phyloP scores from a whole-genome alignment of 2,329 filamentous ascomycete species.

The Magnaporthiopsis incrustans region DNA sequence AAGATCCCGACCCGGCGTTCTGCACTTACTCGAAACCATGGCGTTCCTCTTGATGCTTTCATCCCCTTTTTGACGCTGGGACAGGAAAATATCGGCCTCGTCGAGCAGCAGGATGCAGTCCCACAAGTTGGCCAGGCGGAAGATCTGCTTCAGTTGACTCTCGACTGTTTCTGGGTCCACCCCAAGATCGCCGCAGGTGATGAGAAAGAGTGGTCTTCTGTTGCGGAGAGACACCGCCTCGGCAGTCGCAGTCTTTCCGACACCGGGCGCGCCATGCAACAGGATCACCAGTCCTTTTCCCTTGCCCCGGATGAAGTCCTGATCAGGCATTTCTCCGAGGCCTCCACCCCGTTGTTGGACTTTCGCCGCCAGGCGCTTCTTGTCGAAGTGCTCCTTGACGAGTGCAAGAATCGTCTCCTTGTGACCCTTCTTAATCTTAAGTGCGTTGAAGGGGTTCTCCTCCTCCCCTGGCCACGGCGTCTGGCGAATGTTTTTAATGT shows the following conservation, averaged over 20 bases:
- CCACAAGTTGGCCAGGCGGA: constrained; percentile 16
- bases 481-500: too few species aligned
- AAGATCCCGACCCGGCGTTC: not conserved
- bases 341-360: too few species aligned
- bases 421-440: constrained; percentile 15
- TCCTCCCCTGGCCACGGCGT: too few species aligned
- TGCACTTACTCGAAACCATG: not conserved
- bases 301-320: constrained; percentile 38
- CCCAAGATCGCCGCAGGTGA: constrained; percentile 22
- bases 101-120: constrained; percentile 21
- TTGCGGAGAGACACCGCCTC: constrained; percentile 21
- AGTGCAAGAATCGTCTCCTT: constrained; percentile 16
- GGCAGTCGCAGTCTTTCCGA: constrained; percentile 41
- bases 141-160: constrained; percentile 17
- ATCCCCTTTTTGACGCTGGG: not conserved
- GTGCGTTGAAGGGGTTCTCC: constrained; percentile 11
- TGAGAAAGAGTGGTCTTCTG: constrained; percentile 22
- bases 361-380: not conserved
- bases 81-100: constrained; percentile 19
- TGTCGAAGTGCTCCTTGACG: constrained; percentile 14
- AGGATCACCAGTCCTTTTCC: constrained; percentile 35
- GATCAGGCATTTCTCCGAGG: not conserved
- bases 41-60: not conserved
- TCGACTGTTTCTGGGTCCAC: constrained; percentile 18
- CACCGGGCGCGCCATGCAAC: constrained; percentile 38